Evolutionary conservation across 2,329 filamentous ascomycete genomes (phyloP), one percentile per base, ranked within the genome.

Genomic region (Aureobasidium pullulans): DNA sequence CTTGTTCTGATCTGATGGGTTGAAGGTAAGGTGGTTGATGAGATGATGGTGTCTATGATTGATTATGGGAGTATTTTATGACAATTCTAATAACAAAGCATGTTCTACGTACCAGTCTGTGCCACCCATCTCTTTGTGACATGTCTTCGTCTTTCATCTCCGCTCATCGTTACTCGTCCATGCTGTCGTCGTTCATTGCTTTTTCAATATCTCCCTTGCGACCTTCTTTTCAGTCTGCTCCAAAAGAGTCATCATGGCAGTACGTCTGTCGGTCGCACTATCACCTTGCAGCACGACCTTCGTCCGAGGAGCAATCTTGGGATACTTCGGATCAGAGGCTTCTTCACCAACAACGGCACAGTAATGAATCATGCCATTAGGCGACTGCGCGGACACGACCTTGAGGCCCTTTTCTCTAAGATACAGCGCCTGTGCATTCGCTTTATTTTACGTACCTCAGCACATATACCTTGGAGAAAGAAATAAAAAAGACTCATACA

Each of bases 351-450:
- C 57, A 8, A 65, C 44, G 32, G 62, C 58, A 28, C 62, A 61
- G 40, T 64, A 63, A 37, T 63, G 60, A 7, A 58, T 61, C 40
- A 64, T 49, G 19, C 58, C 63, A 29, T 60, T 61, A 0, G 56
- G 59, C 13, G 57, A 44, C 47, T 64, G 62, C 6, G 60, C 63
- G 1, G 64, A 64, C 16, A 67, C 61, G 7, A 65, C 64, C 52
- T 64, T 62, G 34, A 65, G 60, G 53, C 62, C 61, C 3, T 57
- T 60, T 10, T 66, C 64, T 53, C 48, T 59, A 1, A 61, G 60
- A 39, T 64, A 66, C 34, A 67, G 60, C 23, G 65, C 62, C 59
- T 63, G 60, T 9, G 65, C 65, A 37, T 67, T 66, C 39, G 64
- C 64, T 66, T 48, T 37, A 19, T 23, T 6, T 28, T 11, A 23